Conservation (phyloP, 192 early-diverging fungal genomes). For the Fimicolochytrium jonesii region DNA sequence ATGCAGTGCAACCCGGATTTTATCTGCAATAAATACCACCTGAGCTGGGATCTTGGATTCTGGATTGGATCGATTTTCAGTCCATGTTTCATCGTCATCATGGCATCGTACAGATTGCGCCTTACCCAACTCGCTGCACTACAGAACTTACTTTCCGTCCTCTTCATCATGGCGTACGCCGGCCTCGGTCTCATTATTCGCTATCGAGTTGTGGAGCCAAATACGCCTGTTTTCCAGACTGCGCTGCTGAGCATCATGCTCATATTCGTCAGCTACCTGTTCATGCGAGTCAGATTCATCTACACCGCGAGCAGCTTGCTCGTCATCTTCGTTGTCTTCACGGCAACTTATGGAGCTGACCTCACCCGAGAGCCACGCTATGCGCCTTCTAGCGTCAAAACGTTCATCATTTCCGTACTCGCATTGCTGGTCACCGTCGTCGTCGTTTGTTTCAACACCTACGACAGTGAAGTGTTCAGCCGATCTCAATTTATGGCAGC, state of each 20-base stretch:
- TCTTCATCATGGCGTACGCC: slow-evolving; percentile 15
- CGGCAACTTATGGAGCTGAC: background rate
- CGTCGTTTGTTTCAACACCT: slow-evolving; percentile 20
- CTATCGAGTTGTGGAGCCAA: slow-evolving; percentile 29
- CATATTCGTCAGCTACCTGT: slow-evolving; percentile 19
- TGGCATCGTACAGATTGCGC: slow-evolving; percentile 15
- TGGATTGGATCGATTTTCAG: slow-evolving; percentile 29
- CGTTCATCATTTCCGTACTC: slow-evolving; percentile 15
- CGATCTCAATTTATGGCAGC: slow-evolving; percentile 32
- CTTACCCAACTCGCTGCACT: slow-evolving; percentile 2
- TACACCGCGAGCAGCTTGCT: slow-evolving; percentile 20
- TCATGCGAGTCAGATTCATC: slow-evolving; percentile 33
- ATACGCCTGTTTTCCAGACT: slow-evolving; percentile 26
- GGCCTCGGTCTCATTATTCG: slow-evolving; percentile 26
- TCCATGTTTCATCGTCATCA: slow-evolving; percentile 22
- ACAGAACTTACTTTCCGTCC: slow-evolving; percentile 22
- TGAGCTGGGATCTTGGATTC: slow-evolving; percentile 29
- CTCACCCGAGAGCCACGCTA: background rate
- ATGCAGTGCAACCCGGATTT: slow-evolving; percentile 27
- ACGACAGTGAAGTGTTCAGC: slow-evolving; percentile 36
- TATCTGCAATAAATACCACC: slow-evolving; percentile 32
- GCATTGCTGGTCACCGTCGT: slow-evolving; percentile 6
- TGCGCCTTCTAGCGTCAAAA: background rate
- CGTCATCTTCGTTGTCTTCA: slow-evolving; percentile 12
- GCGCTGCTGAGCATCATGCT: slow-evolving; percentile 28